A percentile compares a stretch with the other conserved stretches of the same genome.
phyloP scores from a whole-genome alignment of 305 asterid species.

The Salvia sclarea region DNA sequence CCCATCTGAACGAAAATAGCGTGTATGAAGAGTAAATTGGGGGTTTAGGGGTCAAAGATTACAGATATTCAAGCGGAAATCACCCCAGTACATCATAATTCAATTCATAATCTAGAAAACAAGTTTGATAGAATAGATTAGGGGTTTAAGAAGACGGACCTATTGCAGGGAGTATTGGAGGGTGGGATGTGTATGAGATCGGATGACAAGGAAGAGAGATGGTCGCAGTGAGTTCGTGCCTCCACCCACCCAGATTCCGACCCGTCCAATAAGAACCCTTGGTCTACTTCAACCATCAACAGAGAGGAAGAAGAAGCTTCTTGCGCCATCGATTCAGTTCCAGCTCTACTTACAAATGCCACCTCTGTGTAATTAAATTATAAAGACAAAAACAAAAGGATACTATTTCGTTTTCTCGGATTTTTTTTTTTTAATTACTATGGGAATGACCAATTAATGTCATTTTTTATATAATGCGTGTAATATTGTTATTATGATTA shows the following conservation, averaged over 20 bases:
- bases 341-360: background rate
- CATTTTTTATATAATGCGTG: too few relatives aligned
- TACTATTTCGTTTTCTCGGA: too few relatives aligned
- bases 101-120: background rate
- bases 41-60: conserved; percentile 18
- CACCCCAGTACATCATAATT: background rate
- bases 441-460: too few relatives aligned
- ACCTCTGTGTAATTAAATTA: too few relatives aligned
- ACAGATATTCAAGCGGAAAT: background rate
- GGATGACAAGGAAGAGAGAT: conserved; percentile 53
- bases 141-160: conserved; percentile 44
- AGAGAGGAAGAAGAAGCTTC: conserved; percentile 41
- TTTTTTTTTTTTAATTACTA: too few relatives aligned
- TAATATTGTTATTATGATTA: too few relatives aligned
- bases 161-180: conserved; percentile 66
- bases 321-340: conserved; percentile 37
- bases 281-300: conserved; percentile 37
- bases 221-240: conserved; percentile 84
- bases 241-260: conserved; percentile 85
- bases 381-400: too few relatives aligned
- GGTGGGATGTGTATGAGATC: conserved; percentile 74
- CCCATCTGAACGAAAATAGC: background rate
- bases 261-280: conserved; percentile 47
- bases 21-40: background rate
- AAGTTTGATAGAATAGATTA: background rate